Base-by-base conservation (phyloP, 2,329 filamentous ascomycete species). In the Colletotrichum cuscutae region DNA sequence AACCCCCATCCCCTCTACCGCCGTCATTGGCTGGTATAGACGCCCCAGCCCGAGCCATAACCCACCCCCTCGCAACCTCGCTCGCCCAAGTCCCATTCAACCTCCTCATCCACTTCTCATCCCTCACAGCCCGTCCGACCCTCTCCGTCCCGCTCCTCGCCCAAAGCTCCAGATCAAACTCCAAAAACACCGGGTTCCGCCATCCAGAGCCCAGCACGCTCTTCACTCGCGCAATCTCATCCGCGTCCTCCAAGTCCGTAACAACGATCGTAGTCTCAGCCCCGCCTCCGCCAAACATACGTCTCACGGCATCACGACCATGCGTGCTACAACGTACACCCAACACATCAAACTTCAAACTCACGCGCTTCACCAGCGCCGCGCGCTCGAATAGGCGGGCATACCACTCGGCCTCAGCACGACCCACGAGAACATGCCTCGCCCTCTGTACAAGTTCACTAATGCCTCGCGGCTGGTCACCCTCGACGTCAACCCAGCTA, bases 361-460 rank as follows among this genome's bases (percentile, higher is more conserved):
- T 49, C 1, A 73, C 53, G 6, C 49, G 32, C 37, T 24, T 59
- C 37, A 72, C 4, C 22, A 3, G 11, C 1, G 6, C 15, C 15
- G 62, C 28, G 4, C 56, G 22, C 13, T 22, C 46, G 13, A 73
- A 73, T 1, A 73, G n/a, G 7, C 59, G 26, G 15, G 46, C 32
- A 3, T 68, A 73, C 71, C 71, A 73, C 24, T 52, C 59, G 22
- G 68, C 68, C n/a, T 63, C 63, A n/a, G 71, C 71, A 5, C 71
- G 57, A 11, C 68, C 57, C 3, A 58, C 68, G 1, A 73, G 62
- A 1, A 73, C 24, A 22, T 67, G 42, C 32, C 46, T 42, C 19
- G 71, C 62, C 19, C 15, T 30, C 19, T 19, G 24, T 1, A 68
- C 58, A 7, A 73, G 62, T 4, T 9, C 32, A 8, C 28, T 62